phyloP scores from a whole-genome alignment of 2,329 filamentous ascomycete species.

The Fusarium lateritium region DNA sequence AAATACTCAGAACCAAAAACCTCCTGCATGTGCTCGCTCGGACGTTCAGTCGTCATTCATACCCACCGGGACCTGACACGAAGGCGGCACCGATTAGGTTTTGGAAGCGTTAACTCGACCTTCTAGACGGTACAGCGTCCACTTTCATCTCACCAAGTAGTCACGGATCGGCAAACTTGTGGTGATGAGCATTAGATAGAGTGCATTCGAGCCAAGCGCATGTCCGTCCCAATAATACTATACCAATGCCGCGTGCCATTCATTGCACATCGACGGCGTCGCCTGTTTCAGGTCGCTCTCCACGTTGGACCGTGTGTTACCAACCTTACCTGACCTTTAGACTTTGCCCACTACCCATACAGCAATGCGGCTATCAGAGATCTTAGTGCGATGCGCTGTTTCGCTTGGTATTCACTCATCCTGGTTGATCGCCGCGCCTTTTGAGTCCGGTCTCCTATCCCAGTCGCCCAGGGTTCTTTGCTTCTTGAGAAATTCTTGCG shows the following conservation, averaged over 20 bases:
- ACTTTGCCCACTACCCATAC: not conserved
- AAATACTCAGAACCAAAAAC: not conserved
- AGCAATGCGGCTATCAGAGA: slow-evolving; percentile 35
- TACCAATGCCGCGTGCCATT: slow-evolving; percentile 29
- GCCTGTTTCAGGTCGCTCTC: slow-evolving; percentile 48
- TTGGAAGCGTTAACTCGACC: not conserved
- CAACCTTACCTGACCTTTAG: slow-evolving; percentile 3
- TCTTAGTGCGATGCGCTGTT: slow-evolving; percentile 33
- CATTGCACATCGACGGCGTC: slow-evolving; percentile 37
- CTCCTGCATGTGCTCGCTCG: slow-evolving; percentile 4
- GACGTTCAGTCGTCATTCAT: not conserved
- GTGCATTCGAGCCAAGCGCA: slow-evolving; percentile 13
- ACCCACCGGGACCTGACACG: slow-evolving; percentile 27
- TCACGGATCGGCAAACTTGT: slow-evolving; percentile 6
- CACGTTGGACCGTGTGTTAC: slow-evolving; percentile 43
- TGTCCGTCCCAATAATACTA: slow-evolving; percentile 23
- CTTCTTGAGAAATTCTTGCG: slow-evolving; percentile 4
- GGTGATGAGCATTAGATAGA: slow-evolving; percentile 17
- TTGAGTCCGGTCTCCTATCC: slow-evolving; percentile 20
- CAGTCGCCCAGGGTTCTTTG: slow-evolving; percentile 11
- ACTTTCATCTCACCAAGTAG: slow-evolving; percentile 14
- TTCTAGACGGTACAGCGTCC: slow-evolving; percentile 15
- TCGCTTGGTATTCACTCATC: slow-evolving; percentile 30
- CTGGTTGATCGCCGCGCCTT: slow-evolving; percentile 34
- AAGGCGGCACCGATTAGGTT: slow-evolving; percentile 4